Conservation (phyloP, 2,329 filamentous ascomycete species). For the Parascedosporium putredinis region DNA sequence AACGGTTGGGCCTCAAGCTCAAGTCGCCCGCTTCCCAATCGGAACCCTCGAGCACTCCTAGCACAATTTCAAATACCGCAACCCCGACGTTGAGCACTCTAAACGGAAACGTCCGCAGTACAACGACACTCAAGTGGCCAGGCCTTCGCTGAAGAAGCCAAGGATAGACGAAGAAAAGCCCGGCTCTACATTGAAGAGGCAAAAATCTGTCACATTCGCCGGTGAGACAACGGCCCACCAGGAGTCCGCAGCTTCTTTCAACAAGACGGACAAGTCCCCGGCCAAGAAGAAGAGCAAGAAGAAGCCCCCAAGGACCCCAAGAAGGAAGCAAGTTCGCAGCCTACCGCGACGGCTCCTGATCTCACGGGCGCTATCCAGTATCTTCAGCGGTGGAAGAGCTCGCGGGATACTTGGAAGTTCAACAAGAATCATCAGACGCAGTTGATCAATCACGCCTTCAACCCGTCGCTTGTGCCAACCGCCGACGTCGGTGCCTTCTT, state of each 20-base stretch:
- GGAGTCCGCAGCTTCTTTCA: slow-evolving; percentile 12
- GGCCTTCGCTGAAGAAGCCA: slow-evolving; percentile 21
- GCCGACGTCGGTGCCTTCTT: slow-evolving; percentile 60
- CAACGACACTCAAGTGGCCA: slow-evolving; percentile 11
- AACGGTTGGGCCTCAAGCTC: slow-evolving; percentile 53
- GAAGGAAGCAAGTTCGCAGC: slow-evolving; percentile 15
- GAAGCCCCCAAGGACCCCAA: slow-evolving; percentile 26
- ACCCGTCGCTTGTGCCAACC: slow-evolving; percentile 58
- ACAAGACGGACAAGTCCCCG: slow-evolving; percentile 18
- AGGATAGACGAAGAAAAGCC: slow-evolving; percentile 9
- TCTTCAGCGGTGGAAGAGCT: slow-evolving; percentile 62
- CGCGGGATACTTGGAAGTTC: slow-evolving; percentile 77
- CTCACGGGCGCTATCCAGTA: slow-evolving; percentile 63
- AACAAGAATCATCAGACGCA: slow-evolving; percentile 87
- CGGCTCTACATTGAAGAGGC: slow-evolving; percentile 19
- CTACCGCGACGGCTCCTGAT: slow-evolving; percentile 26
- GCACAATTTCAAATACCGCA: slow-evolving; percentile 23
- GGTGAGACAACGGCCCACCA: slow-evolving; percentile 27
- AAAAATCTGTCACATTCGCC: slow-evolving; percentile 40
- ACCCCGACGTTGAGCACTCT: slow-evolving; percentile 20
- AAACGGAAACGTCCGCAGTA: slow-evolving; percentile 23
- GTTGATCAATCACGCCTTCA: slow-evolving; percentile 73
- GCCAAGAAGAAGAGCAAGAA: slow-evolving; percentile 27
- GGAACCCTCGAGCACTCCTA: slow-evolving; percentile 19
- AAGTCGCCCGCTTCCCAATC: slow-evolving; percentile 29